These are phyloP conservation scores for Fremontodendron californicum DNA, from an alignment of 345 rosid genomes.

Conservation along the genomic window DNA sequence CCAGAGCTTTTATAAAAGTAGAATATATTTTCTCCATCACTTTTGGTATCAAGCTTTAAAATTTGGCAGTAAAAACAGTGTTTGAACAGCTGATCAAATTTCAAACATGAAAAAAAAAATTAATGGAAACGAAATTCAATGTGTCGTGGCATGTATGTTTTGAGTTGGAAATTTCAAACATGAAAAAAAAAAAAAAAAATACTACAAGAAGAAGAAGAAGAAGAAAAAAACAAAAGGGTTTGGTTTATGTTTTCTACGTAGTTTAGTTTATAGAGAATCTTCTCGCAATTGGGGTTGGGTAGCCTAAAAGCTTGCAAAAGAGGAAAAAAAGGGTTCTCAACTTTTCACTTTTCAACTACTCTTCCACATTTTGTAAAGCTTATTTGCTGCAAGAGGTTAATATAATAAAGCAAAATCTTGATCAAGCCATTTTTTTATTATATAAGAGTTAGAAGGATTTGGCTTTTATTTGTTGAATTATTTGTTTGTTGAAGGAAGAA, in stretches of 20 bases:
- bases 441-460: background rate
- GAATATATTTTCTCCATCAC: background rate
- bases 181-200: background rate
- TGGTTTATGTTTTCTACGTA: slow-evolving; percentile 32
- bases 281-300: slow-evolving; percentile 12
- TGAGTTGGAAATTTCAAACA: slow-evolving; percentile 20
- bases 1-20: background rate
- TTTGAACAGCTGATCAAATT: no score
- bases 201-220: background rate
- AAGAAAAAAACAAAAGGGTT: background rate
- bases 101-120: no score
- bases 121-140: slow-evolving; percentile 28
- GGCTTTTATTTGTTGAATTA: background rate
- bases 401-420: background rate
- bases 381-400: background rate
- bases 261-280: slow-evolving; percentile 40
- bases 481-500: background rate
- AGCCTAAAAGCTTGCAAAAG: slow-evolving; percentile 27
- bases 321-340: background rate
- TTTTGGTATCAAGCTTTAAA: background rate
- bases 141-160: slow-evolving; percentile 24
- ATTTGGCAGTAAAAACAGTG: background rate
- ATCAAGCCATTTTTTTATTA: background rate
- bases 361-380: slow-evolving; percentile 18
- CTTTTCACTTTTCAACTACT: slow-evolving; percentile 53